These are phyloP conservation scores for Spathaspora sp. DNA, from an alignment of 1,139 yeast genomes.

Conservation along the genomic window DNA sequence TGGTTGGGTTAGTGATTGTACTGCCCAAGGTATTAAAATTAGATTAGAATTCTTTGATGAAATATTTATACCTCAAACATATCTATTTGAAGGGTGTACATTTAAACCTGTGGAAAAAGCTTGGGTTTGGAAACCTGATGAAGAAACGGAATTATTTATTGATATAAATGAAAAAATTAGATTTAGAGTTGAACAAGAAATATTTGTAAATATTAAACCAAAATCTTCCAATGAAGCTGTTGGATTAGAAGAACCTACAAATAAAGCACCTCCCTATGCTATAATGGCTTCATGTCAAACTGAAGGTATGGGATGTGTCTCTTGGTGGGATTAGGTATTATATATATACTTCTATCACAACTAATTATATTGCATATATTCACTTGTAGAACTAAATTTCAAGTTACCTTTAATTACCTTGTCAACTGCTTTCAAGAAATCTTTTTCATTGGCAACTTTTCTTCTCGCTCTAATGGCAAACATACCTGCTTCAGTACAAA, in stretches of 20 bases:
- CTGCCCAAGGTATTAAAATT: conserved; percentile 81
- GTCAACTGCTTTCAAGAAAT: conserved; percentile 94
- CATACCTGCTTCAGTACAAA: conserved; percentile 98
- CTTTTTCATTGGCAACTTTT: conserved; percentile 97
- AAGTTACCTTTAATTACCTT: conserved; percentile 97
- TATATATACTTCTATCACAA: not conserved
- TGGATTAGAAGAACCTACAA: conserved; percentile 26
- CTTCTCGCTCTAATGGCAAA: conserved; percentile 97
- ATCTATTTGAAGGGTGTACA: conserved; percentile 76
- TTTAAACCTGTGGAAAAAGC: conserved; percentile 79
- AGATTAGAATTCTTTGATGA: conserved; percentile 89
- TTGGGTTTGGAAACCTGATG: conserved; percentile 90
- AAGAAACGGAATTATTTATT: conserved; percentile 69
- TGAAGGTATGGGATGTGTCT: conserved; percentile 93
- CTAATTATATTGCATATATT: conserved; percentile 94
- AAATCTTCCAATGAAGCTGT: conserved; percentile 57
- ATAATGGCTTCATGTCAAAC: conserved; percentile 89
- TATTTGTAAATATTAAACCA: conserved; percentile 81
- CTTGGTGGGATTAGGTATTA: conserved; percentile 83
- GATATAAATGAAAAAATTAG: conserved; percentile 90
- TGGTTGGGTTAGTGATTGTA: conserved; percentile 90
- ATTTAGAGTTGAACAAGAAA: conserved; percentile 86
- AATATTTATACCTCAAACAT: conserved; percentile 78
- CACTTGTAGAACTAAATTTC: conserved; percentile 95
- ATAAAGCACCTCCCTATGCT: conserved; percentile 71